Conservation (phyloP, 805 yeast genomes). For the Myxozyma monticola region DNA sequence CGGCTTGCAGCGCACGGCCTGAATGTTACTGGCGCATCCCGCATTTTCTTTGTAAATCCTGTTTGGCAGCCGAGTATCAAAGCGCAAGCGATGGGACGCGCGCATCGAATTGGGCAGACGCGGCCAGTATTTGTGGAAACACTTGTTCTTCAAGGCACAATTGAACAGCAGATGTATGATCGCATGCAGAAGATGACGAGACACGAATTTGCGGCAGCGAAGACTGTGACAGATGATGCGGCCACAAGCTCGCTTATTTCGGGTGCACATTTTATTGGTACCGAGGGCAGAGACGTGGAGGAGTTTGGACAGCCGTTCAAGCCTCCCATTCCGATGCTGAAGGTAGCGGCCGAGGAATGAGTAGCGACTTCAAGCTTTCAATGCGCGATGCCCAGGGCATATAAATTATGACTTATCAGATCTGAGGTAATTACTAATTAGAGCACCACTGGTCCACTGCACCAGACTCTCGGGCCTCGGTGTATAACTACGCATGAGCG, state of each 20-base stretch:
- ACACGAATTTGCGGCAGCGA: conserved; percentile 24
- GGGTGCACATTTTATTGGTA: conserved; percentile 14
- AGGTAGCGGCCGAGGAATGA: too few relatives aligned
- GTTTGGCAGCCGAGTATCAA: conserved; percentile 69
- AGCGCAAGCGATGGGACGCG: conserved; percentile 76
- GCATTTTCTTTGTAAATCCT: conserved; percentile 69
- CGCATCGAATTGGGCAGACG: conserved; percentile 72
- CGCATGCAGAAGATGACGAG: conserved; percentile 26
- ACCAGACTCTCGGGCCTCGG: too few relatives aligned
- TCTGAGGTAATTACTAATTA: too few relatives aligned
- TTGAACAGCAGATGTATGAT: conserved; percentile 67
- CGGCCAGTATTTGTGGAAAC: conserved; percentile 69
- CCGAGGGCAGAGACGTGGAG: not conserved
- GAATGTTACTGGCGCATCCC: conserved; percentile 65
- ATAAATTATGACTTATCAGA: too few relatives aligned
- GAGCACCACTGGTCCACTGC: too few relatives aligned
- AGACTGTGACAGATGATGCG: conserved; percentile 27
- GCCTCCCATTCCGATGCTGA: too few relatives aligned
- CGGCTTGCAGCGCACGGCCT: conserved; percentile 68
- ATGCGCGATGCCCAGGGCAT: too few relatives aligned
- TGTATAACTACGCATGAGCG: too few relatives aligned
- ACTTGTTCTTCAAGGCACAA: conserved; percentile 57
- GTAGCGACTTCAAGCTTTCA: too few relatives aligned
- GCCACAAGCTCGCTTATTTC: conserved; percentile 17
- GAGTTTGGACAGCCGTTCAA: too few relatives aligned